Evolutionary conservation across 441 rosid genomes (phyloP), one percentile per base, ranked within the genome.

Genomic region (Omphalea diandra): DNA sequence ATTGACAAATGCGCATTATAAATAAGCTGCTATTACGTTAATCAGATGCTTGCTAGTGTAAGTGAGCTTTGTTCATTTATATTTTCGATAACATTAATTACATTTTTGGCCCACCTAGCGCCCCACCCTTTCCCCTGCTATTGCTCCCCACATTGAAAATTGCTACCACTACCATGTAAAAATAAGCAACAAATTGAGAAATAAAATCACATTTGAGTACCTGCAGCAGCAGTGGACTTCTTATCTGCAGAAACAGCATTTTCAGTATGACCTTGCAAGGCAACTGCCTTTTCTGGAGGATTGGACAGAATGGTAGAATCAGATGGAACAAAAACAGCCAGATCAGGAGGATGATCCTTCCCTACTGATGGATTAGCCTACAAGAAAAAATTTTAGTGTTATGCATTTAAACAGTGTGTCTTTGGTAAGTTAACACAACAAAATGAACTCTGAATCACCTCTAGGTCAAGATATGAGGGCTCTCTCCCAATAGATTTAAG

Each of bases 301-400:
- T 90, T 88, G 8, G 87, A 84, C 64, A 86, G 58, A 78, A 78
- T 74, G 14, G 72, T 63, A 63, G 95, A 81, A 70, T 71, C 73
- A 52, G 90, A 83, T 31, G 97, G 95, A 73, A 88, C 97, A 72
- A 85, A 83, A 61, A 75, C 73, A 69, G 95, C 94, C 60, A 94
- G 86, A 80, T 94, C 98, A 0, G 98, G 97, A 74, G 97, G 94
- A 72, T 88, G 95, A 79, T 94, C 97, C 82, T 91, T 94, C 63
- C 97, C 97, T 38, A 91, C 94, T 32, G 78, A 47, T 12, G 89
- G 97, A 74, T 80, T 90, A 67, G 85, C 95, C 97, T 91, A 73
- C 76, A 72, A 65, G 63, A 20, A 77, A 24, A 26, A n/a, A 18
- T 18, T n/a, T n/a, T 35, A 26, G 43, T 24, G 8, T 59, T 50